A percentile compares a stretch with the other conserved stretches of the same genome.
phyloP scores from a whole-genome alignment of 352 stramenopile species.

The Detonula confervacea region DNA sequence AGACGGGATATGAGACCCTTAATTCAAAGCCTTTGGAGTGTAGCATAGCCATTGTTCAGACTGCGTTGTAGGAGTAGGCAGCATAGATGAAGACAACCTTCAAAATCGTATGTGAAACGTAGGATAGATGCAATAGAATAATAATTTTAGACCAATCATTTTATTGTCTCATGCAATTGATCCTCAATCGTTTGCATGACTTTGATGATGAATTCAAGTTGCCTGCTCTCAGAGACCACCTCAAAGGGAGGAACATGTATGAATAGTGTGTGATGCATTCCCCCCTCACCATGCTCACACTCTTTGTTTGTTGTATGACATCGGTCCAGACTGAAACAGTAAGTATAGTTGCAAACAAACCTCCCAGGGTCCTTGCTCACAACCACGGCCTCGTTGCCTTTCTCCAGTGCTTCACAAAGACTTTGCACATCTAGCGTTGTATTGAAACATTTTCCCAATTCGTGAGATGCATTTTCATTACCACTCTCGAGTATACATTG shows the following conservation, averaged over 20 bases:
- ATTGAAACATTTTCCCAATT: conserved; percentile 40
- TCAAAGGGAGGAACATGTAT: conserved; percentile 72
- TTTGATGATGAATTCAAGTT: conserved; percentile 61
- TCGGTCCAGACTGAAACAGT: conserved; percentile 73
- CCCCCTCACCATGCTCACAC: not conserved
- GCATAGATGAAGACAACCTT: too few species aligned
- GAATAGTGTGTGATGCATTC: conserved; percentile 58
- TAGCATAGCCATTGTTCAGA: too few species aligned
- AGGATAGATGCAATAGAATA: too few species aligned
- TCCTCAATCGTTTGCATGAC: conserved; percentile 51
- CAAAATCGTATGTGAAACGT: too few species aligned
- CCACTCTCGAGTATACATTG: conserved; percentile 37
- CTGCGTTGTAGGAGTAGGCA: too few species aligned
- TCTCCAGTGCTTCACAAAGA: conserved; percentile 31
- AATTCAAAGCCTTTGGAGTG: too few species aligned
- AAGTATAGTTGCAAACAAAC: conserved; percentile 87
- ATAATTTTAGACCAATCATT: too few species aligned
- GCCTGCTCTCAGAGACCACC: conserved; percentile 51
- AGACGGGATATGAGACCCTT: too few species aligned
- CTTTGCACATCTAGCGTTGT: conserved; percentile 60
- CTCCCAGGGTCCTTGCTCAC: conserved; percentile 81
- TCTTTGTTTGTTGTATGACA: conserved; percentile 40
- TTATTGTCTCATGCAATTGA: too few species aligned
- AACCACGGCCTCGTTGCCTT: conserved; percentile 24
- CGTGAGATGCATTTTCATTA: conserved; percentile 26